A percentile compares a stretch with the other conserved stretches of the same genome.
phyloP scores from a whole-genome alignment of 2,329 filamentous ascomycete species.

The Fusarium penzigii region DNA sequence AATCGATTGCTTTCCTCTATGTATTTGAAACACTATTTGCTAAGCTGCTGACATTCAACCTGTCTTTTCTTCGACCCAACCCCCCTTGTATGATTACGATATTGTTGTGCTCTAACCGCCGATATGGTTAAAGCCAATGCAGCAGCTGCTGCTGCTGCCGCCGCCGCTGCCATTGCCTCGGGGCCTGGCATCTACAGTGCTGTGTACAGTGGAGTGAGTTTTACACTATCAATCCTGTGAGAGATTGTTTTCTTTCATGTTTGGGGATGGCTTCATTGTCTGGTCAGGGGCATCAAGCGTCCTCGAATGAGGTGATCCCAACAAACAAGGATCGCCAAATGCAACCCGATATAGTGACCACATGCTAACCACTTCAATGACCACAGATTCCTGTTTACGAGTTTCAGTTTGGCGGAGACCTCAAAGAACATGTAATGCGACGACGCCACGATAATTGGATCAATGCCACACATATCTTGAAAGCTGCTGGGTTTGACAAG shows the following conservation, averaged over 20 bases:
- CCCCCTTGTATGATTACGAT: slow-evolving; percentile 19
- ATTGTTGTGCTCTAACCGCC: slow-evolving; percentile 26
- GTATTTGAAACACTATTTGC: not conserved
- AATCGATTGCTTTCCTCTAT: slow-evolving; percentile 7
- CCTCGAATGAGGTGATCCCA: not conserved
- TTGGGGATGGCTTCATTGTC: not conserved
- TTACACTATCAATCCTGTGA: slow-evolving; percentile 3
- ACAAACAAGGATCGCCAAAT: slow-evolving; percentile 1
- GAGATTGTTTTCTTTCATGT: not conserved
- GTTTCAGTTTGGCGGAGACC: slow-evolving; percentile 78
- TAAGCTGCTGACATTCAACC: slow-evolving; percentile 1
- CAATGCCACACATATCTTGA: slow-evolving; percentile 98
- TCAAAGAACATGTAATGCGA: slow-evolving; percentile 91
- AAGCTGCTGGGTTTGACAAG: slow-evolving; percentile 96
- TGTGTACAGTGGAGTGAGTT: slow-evolving; percentile 68
- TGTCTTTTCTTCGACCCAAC: slow-evolving; percentile 1
- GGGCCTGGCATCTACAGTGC: slow-evolving; percentile 63
- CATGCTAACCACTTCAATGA: slow-evolving; percentile 12
- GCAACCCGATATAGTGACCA: not conserved
- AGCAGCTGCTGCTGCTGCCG: slow-evolving; percentile 14
- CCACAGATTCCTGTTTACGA: slow-evolving; percentile 90
- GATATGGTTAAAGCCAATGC: slow-evolving; percentile 50
- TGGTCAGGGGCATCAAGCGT: slow-evolving; percentile 3
- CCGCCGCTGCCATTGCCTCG: slow-evolving; percentile 22
- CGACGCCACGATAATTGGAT: slow-evolving; percentile 94